Base-by-base conservation (phyloP, 2,329 filamentous ascomycete species). In the Didymella sp. region DNA sequence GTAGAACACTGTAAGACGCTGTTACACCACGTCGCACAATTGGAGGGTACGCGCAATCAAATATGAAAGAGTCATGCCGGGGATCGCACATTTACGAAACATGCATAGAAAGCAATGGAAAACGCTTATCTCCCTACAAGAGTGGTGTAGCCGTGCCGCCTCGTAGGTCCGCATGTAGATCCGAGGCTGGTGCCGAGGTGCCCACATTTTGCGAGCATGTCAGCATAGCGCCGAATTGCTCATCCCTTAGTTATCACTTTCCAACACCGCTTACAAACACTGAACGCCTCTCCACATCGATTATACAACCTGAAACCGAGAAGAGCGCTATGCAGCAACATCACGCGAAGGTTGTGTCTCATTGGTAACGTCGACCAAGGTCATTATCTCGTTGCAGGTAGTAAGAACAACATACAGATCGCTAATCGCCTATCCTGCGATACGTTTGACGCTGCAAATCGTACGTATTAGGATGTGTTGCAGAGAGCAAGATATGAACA, bases 161-260 rank as follows among this genome's bases (percentile, higher is more conserved):
- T 22, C 48, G 44, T 44, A 54, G 28, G 28, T 43, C 37, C 43
- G 51, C 33, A 11, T 28, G 44, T 19, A 43, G 47, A 56, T 47
- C 53, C 47, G 47, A 42, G 28, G 53, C 53, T 42, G 47, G 41
- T 42, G 42, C 53, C 53, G 47, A 51, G 53, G 41, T 24, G 31
- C 22, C 35, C 53, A 38, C 27, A 11, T 17, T 17, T 21, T 15
- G 37, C 15, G 22, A 42, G 53, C 53, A 56, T 42, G 27, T 50
- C 46, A 56, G 52, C 41, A 22, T 56, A 51, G 53, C 41, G 53
- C 41, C 46, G 35, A 50, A 56, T 56, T 53, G 43, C 24, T 50
- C 46, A 56, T 45, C 13, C 15, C 27, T 56, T 35, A 46, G 15
- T 4, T 21, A 56, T 37, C 24, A 22, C 21, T 33, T 45, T 44